Evolutionary conservation across 371 early-diverging fungal species (phyloP), one percentile per base, ranked within the genome.

Genomic region (Circinella umbellata): DNA sequence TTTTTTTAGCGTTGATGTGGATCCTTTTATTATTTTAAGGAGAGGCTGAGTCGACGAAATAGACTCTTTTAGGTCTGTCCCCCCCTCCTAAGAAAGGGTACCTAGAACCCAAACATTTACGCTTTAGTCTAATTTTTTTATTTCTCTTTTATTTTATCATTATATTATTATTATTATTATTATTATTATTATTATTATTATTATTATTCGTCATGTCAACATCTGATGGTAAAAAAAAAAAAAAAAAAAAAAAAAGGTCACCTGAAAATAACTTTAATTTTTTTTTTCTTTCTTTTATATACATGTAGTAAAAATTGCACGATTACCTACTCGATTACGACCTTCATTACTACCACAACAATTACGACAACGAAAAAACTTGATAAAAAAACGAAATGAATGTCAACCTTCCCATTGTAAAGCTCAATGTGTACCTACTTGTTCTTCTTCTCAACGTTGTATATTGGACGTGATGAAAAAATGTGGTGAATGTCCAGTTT

Each of bases 401-500:
- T 67, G 72, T 47, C 54, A 47, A 47, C 67, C 72, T 27, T 18
- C n/a, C 10, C 62, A 71, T 42, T 71, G 67, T 46, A 39, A 46
- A 60, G 11, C 72, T 7, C 53, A 67, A 54, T 72, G 73, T 37
- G 27, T 27, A 42, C 73, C 73, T 48, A 34, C 69, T 4, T 72
- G 73, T 66, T 34, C 55, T 11, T 51, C 73, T 14, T 39, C 48
- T 15, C 61, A 72, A 62, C 47, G 66, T 46, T 72, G 73, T 37
- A 62, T 72, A 8, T 42, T 67, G 47, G 49, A 47, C 27, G 66
- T 72, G 20, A 70, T 70, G 66, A 68, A 51, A 8, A 34, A 53
- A 9, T 72, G 73, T 39, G 69, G 69, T 13, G 38, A 72, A 53
- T 72, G 73, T 62, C 73, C 73, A 27, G 37, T 59, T 8, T 49